Evolutionary conservation across 306 rosid species (phyloP).

Genomic region (Fragaria vesca): DNA sequence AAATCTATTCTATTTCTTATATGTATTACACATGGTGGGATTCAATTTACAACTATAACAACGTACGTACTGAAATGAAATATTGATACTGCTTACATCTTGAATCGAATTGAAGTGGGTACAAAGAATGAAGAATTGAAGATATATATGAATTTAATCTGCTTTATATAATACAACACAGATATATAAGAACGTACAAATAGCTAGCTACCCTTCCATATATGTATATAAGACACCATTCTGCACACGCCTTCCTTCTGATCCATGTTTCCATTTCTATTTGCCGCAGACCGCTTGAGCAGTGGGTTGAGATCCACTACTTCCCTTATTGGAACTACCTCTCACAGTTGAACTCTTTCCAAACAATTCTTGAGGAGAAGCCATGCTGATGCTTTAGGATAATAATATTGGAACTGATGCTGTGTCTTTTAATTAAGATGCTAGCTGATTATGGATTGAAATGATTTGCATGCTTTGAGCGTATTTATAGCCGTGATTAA

Average conservation of each 20-base stretch:
- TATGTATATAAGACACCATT: not conserved
- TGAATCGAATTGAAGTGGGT: not conserved
- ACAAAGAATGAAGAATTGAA: not conserved
- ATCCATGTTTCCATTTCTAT: not conserved
- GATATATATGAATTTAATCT: not conserved
- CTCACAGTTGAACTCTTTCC: not conserved
- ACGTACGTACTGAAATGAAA: too few relatives aligned
- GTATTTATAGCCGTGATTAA: not conserved
- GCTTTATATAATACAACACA: too few relatives aligned
- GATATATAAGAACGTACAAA: not conserved
- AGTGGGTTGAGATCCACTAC: not conserved
- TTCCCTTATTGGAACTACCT: not conserved
- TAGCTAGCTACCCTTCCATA: not conserved
- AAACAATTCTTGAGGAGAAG: not conserved
- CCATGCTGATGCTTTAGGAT: not conserved
- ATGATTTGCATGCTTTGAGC: not conserved
- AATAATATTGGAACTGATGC: not conserved
- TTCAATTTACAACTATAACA: not conserved
- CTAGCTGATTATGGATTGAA: not conserved
- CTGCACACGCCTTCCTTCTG: not conserved
- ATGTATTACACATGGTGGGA: too few relatives aligned
- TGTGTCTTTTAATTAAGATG: not conserved
- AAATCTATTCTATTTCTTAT: too few relatives aligned
- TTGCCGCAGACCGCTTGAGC: not conserved
- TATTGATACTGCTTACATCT: not conserved